phyloP scores from a whole-genome alignment of 345 rosid species.

The Hibiscus trionum region DNA sequence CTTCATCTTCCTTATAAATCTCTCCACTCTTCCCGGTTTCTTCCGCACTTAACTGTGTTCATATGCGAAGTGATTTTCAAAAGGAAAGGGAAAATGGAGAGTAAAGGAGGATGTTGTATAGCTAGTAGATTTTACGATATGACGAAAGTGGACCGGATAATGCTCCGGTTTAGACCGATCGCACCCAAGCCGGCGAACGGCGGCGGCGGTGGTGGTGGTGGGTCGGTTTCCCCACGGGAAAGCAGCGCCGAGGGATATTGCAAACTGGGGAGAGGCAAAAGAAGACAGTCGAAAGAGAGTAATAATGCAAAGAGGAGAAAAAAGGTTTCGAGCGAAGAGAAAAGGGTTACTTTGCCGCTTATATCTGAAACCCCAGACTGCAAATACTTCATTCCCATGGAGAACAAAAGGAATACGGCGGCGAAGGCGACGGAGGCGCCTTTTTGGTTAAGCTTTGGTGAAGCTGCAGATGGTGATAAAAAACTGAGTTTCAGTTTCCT shows the following conservation, averaged over 20 bases:
- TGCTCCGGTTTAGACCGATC: conserved; percentile 77
- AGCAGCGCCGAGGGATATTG: conserved; percentile 18
- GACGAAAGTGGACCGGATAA: conserved; percentile 61
- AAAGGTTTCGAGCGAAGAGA: conserved; percentile 19
- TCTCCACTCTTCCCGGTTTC: neutral
- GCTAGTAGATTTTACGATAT: conserved; percentile 55
- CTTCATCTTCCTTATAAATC: conserved; percentile 27
- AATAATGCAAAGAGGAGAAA: conserved; percentile 24
- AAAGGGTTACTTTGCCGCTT: conserved; percentile 46
- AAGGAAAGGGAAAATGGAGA: conserved; percentile 23
- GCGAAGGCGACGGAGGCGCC: conserved; percentile 4
- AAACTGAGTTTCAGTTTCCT: neutral
- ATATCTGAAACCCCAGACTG: conserved; percentile 56
- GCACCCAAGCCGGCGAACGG: conserved; percentile 63
- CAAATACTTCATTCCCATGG: conserved; percentile 18
- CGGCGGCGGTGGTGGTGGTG: conserved; percentile 17
- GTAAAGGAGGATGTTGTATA: conserved; percentile 70
- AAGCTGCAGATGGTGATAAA: conserved; percentile 4
- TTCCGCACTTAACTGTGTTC: neutral
- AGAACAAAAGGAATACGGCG: conserved; percentile 2
- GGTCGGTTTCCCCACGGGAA: conserved; percentile 29
- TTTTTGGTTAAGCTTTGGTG: conserved; percentile 39
- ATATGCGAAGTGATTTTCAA: neutral
- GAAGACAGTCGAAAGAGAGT: conserved; percentile 27
- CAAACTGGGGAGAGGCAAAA: conserved; percentile 26